Conservation (phyloP, 305 asterid genomes). For the Fraxinus albicans region DNA sequence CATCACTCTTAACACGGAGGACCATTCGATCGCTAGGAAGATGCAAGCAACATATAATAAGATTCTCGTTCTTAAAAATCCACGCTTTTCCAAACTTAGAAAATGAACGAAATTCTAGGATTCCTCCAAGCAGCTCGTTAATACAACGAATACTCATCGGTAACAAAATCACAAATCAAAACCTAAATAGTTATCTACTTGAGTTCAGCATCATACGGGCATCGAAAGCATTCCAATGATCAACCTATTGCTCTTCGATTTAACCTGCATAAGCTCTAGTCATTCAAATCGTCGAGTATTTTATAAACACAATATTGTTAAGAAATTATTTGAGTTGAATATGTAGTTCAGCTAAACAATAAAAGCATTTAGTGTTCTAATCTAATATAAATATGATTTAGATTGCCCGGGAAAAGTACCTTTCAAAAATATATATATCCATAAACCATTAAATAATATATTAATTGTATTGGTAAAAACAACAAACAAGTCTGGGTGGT, state of each 20-base stretch:
- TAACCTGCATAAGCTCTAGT: not conserved
- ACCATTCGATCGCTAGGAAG: no score
- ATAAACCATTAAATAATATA: no score
- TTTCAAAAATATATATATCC: no score
- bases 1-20: no score
- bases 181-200: not conserved
- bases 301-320: not conserved
- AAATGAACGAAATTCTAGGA: not conserved
- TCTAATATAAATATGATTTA: not conserved
- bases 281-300: not conserved
- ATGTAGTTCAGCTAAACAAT: not conserved
- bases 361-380: not conserved
- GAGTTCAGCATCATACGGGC: not conserved
- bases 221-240: not conserved
- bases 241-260: not conserved
- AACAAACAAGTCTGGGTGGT: conserved; percentile 79
- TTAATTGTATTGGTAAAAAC: no score
- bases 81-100: not conserved
- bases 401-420: not conserved
- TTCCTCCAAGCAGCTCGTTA: not conserved
- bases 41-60: no score
- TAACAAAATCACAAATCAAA: not conserved
- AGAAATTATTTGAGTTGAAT: not conserved
- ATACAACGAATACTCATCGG: not conserved
- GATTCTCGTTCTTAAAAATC: no score